Base-by-base conservation (phyloP, 2,329 filamentous ascomycete species). In the Cercospora sojina region DNA sequence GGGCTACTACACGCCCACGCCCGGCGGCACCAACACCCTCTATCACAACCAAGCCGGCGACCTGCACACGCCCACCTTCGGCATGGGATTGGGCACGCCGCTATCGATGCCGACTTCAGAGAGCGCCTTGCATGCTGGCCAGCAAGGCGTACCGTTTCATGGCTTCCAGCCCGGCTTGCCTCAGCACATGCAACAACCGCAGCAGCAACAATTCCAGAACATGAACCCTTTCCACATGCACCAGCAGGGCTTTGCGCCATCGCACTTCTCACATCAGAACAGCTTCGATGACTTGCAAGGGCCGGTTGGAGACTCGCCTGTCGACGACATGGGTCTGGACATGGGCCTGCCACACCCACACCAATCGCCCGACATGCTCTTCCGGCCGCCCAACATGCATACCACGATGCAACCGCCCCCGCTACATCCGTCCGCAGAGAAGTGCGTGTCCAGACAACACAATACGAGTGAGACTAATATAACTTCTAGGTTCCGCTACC, bases 1-100 rank as follows among this genome's bases (percentile, higher is more conserved):
- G 16, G 91, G 90, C 13, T 95, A 95, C 79, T 97, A 96, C 79
- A 56, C 92, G 7, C 91, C 93, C 2, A 96, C 92, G 1, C 91
- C 92, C 2, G 91, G 91, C 69, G 91, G 90, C 55, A 90, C 88
- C 69, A 92, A 90, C 75, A 90, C 91, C 18, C 80, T 94, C 70
- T 96, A 93, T 76, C 92, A 96, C 76, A 87, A 86, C 60, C 91
- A 93, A 78, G 91, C 92, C 41, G 74, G 68, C 59, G 93, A 97
- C 78, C 83, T 97, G 64, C 92, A 96, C 78, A 96, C 93, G 1
- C 92, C 93, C 3, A 88, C 86, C 32, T 83, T n/a, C 51, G 86
- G 86, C 47, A 83, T 94, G 69, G 88, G 89, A 23, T 86, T 95
- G 82, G 88, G 88, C 25, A 96, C 92, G 7, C 92, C 94, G 6